A percentile compares a stretch with the other conserved stretches of the same genome.
Evolutionary conservation across 441 rosid species (phyloP).

Genomic region (Gossypium trilobum): DNA sequence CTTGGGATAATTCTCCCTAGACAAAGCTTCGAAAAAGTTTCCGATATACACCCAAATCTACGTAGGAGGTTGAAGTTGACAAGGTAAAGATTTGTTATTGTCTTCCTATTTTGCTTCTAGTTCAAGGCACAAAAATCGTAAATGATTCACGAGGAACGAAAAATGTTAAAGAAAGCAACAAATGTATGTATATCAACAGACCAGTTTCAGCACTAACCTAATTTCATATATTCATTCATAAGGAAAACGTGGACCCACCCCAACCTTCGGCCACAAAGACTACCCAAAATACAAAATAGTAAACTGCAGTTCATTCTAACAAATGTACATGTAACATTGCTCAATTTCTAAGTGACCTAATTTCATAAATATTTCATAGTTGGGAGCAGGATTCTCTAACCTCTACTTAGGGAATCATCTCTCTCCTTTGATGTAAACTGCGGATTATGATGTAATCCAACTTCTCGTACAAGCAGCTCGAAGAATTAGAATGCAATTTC

Average conservation of each 20-base stretch:
- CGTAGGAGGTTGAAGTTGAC: background rate
- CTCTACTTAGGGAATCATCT: background rate
- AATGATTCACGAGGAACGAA: background rate
- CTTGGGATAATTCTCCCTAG: background rate
- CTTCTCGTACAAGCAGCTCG: constrained; percentile 9
- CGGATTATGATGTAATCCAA: background rate
- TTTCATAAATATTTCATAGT: background rate
- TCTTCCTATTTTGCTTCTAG: background rate
- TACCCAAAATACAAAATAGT: background rate
- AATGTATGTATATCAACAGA: background rate
- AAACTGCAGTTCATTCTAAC: background rate
- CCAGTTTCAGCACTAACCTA: background rate
- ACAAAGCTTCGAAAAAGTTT: background rate
- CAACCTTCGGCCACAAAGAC: background rate
- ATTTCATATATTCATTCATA: background rate
- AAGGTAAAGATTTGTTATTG: background rate
- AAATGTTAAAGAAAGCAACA: background rate
- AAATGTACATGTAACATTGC: background rate
- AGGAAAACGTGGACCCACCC: background rate
- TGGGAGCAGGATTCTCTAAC: constrained; percentile 6
- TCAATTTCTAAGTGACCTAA: background rate
- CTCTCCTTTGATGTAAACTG: background rate
- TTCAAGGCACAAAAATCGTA: background rate
- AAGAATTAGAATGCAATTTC: constrained; percentile 67
- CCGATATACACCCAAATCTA: background rate